Base-by-base conservation (phyloP, 768 basidiomycete species). In the Suillus subalutaceus region DNA sequence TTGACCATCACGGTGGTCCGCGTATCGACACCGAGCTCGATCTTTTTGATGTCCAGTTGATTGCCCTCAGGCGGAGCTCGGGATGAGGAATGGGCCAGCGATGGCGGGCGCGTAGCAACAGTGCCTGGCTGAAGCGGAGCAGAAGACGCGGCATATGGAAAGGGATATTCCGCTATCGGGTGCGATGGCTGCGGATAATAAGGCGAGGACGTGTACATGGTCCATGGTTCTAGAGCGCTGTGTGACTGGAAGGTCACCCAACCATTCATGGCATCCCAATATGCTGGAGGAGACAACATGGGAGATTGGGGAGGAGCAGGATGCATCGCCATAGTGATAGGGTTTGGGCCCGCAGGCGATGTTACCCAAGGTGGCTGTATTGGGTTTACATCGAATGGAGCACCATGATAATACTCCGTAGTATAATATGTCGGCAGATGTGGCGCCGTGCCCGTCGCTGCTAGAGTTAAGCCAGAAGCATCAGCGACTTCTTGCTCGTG, bases 1-100 rank as follows among this genome's bases (percentile, higher is more conserved):
- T 95, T 94, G 68, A 93, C 88, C 91, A 93, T 94, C 58, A 94
- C 88, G 37, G 93, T 94, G 41, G 92, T 93, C 40, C 93, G 83
- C 43, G 89, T 93, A 70, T 94, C 93, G 66, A 83, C 76, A 6
- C 94, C 94, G 38, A 84, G 85, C 75, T 91, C 91, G 71, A 96
- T 95, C 65, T 83, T 83, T 52, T 80, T 82, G 15, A 94, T 76
- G 75, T 92, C 88, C 35, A 96, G 75, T 70, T 83, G 82, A 72
- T 91, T 90, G 67, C 82, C 79, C 71, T 83, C 83, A 41, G 77
- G 69, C 56, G 70, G 69, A 56, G 66, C 62, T 46, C 72, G 74
- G 64, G 77, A 70, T 63, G 76, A 77, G 62, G 73, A 65, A 65
- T 73, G 78, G 2, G 71, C 50, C 32, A 69, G 55, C 23, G 72